These are phyloP conservation scores for Arthrinium puccinioides DNA, from an alignment of 2,329 filamentous ascomycete species.

Conservation along the genomic window DNA sequence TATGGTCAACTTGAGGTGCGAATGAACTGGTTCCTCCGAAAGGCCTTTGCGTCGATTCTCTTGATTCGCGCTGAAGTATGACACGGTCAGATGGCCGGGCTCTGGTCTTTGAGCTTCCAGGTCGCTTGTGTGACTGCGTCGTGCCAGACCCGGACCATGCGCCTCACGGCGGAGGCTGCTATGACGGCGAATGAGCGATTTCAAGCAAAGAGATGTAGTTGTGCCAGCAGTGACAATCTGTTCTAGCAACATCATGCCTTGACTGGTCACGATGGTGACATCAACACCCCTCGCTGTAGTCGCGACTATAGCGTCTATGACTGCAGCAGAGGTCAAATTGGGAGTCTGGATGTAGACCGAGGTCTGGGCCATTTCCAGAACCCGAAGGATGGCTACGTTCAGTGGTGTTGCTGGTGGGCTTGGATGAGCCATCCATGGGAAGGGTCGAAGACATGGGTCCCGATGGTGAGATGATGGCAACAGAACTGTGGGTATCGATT, in stretches of 20 bases:
- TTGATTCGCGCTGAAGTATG: constrained; percentile 43
- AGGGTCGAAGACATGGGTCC: constrained; percentile 55
- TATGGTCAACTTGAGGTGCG: constrained; percentile 71
- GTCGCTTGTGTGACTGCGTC: constrained; percentile 11
- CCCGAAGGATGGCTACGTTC: constrained; percentile 55
- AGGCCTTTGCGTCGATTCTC: constrained; percentile 8
- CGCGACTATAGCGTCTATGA: constrained; percentile 52
- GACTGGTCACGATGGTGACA: constrained; percentile 60
- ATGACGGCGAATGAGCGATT: constrained; percentile 50
- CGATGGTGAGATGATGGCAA: constrained; percentile 68
- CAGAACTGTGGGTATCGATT: constrained; percentile 48
- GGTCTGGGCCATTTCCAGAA: constrained; percentile 49
- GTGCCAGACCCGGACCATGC: not conserved
- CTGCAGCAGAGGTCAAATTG: constrained; percentile 63
- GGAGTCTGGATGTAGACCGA: constrained; percentile 68
- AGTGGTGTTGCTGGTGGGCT: constrained; percentile 57
- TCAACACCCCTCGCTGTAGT: constrained; percentile 61
- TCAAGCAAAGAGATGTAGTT: constrained; percentile 60
- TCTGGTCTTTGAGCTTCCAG: constrained; percentile 34
- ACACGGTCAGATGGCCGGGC: constrained; percentile 47
- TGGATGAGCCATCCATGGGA: constrained; percentile 45
- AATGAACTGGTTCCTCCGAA: constrained; percentile 57
- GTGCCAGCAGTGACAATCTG: constrained; percentile 75
- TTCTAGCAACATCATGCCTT: constrained; percentile 68
- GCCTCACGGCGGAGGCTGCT: constrained; percentile 20